Evolutionary conservation across 345 rosid genomes (phyloP), one percentile per base, ranked within the genome.

Genomic region (Gossypium thurberi): DNA sequence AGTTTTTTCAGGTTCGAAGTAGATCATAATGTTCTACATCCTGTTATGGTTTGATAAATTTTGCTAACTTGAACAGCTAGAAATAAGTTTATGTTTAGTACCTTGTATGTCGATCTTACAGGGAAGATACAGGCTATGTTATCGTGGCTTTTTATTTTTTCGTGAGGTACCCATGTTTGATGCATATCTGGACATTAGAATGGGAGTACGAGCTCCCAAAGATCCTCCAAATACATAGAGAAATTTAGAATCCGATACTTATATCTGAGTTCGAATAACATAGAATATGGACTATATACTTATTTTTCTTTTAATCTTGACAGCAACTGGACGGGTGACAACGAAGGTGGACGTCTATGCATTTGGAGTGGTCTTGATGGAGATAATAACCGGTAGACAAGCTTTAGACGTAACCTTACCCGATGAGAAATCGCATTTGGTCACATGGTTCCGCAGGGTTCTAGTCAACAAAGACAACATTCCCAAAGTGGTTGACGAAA

Each of bases 241-340:
- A 33, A 33, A 33, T 47, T 50, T 50, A 50, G 18, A 3, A 50
- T 50, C 55, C 8, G 3, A 51, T 14, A 4, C 56, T 51, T 14
- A 15, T 0, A 51, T 17, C 8, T n/a, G 3, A 51, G 18, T 51
- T 5, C 3, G 3, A 15, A 1, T 51, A 51, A 4, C 56, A 4
- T 44, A 11, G 5, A 11, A 10, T 3, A 1, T 44, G 44, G 6
- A 0, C 3, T 21, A 23, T 8, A 10, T 21, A 2, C 1, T 20
- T 60, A 5, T 7, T 43, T 51, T 63, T 8, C 23, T 53, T 58
- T 25, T 11, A 59, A 42, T 73, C 48, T 13, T 46, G 69, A 69
- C 86, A 93, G 98, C 94, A 21, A 93, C 98, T 3, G 98, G 98
- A 69, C 84, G 97, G 82, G 98, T 93, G 66, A 91, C 98, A 0